These are phyloP conservation scores for Paramecium pentaurelia DNA, from an alignment of 73 alveolate species.

Conservation along the genomic window DNA sequence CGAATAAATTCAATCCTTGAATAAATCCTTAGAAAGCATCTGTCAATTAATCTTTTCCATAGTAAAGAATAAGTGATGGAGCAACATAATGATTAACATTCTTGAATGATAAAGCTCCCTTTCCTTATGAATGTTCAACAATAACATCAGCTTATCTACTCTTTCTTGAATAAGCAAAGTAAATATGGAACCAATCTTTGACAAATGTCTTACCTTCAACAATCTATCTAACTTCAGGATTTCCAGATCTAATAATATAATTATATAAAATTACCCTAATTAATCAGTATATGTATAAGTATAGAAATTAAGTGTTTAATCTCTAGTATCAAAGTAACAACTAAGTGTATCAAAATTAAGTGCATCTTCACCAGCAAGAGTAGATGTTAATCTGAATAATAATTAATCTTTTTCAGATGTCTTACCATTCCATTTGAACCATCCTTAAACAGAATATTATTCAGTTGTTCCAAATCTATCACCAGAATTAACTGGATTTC, in stretches of 20 bases:
- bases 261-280: background rate
- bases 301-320: conserved; percentile 8
- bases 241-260: background rate
- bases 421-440: conserved; percentile 49
- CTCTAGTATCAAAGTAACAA: background rate
- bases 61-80: background rate
- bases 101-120: conserved; percentile 15
- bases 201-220: conserved; percentile 31
- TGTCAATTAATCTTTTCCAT: conserved; percentile 8
- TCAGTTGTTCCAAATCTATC: conserved; percentile 1
- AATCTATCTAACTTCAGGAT: conserved; percentile 26
- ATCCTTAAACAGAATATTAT: conserved; percentile 18
- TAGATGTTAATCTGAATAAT: conserved; percentile 20
- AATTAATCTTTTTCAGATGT: background rate
- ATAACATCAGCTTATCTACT: conserved; percentile 14
- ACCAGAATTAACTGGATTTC: background rate
- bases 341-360: background rate
- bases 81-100: conserved; percentile 26
- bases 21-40: background rate
- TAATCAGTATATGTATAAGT: background rate
- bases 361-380: background rate
- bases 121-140: conserved; percentile 35
- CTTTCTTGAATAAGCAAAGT: conserved; percentile 6
- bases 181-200: conserved; percentile 32
- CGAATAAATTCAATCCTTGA: background rate